These are phyloP conservation scores for Boletus speciosus DNA, from an alignment of 768 basidiomycete species.

Conservation along the genomic window DNA sequence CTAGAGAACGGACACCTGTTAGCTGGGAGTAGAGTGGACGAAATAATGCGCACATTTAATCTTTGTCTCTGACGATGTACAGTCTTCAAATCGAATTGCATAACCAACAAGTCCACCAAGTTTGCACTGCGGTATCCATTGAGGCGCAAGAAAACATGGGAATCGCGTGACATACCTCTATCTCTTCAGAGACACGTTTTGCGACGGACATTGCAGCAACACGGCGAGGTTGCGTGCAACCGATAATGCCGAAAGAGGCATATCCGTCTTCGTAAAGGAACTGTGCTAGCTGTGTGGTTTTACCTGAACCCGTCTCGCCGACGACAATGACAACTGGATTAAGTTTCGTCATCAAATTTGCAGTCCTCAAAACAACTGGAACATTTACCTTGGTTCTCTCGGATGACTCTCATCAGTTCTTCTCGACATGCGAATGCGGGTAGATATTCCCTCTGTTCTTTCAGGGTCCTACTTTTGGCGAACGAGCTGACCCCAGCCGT, in stretches of 20 bases:
- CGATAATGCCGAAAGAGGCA: constrained; percentile 82
- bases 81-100: constrained; percentile 98
- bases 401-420: constrained; percentile 79
- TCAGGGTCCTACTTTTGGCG: constrained; percentile 76
- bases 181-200: constrained; percentile 99
- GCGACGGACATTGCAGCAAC: constrained; percentile 99
- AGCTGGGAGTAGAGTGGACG: neutral
- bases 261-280: constrained; percentile 98
- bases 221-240: constrained; percentile 97
- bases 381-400: constrained; percentile 88
- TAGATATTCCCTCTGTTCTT: constrained; percentile 93
- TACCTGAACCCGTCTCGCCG: constrained; percentile 99
- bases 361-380: neutral
- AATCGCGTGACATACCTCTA: constrained; percentile 64
- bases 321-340: constrained; percentile 83
- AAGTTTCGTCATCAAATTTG: neutral
- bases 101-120: constrained; percentile 91
- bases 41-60: constrained; percentile 80
- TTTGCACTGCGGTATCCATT: constrained; percentile 56
- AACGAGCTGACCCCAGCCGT: constrained; percentile 78
- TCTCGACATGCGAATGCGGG: constrained; percentile 98
- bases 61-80: constrained; percentile 88
- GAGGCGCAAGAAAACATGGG: neutral
- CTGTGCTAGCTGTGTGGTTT: constrained; percentile 94
- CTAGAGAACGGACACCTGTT: constrained; percentile 37